Evolutionary conservation across 1,284 basidiomycete species (phyloP).

Genomic region (Chalciporus piperatoides): DNA sequence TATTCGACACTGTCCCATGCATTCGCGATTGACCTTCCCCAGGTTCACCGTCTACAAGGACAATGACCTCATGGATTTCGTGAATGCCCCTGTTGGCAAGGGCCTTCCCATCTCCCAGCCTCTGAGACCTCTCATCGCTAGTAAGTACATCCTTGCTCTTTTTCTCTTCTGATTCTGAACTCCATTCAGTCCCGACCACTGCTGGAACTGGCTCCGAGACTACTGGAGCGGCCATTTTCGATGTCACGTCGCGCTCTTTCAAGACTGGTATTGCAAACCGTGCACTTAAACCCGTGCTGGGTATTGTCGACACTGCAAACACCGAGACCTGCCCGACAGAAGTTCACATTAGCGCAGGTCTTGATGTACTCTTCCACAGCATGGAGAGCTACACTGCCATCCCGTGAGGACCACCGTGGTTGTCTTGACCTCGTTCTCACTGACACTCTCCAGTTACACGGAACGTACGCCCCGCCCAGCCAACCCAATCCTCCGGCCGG

Average conservation of each 20-base stretch:
- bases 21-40: slow-evolving; percentile 1
- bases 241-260: slow-evolving; percentile 86
- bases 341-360: slow-evolving; percentile 87
- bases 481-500: slow-evolving; percentile 88
- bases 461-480: slow-evolving; percentile 85
- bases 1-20: slow-evolving; percentile 6
- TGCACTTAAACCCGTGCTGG: slow-evolving; percentile 86
- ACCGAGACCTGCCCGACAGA: slow-evolving; percentile 82
- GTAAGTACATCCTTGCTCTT: slow-evolving; percentile 32
- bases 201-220: slow-evolving; percentile 98
- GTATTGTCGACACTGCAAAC: slow-evolving; percentile 77
- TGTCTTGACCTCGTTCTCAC: not conserved
- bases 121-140: slow-evolving; percentile 84
- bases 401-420: slow-evolving; percentile 47
- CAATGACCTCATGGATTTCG: slow-evolving; percentile 90
- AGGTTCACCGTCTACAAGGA: slow-evolving; percentile 89
- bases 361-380: slow-evolving; percentile 94
- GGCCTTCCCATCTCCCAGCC: slow-evolving; percentile 78
- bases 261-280: slow-evolving; percentile 96
- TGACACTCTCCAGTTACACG: slow-evolving; percentile 57
- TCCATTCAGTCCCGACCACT: slow-evolving; percentile 76
- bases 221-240: slow-evolving; percentile 95
- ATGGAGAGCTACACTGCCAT: slow-evolving; percentile 92
- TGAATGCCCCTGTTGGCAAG: slow-evolving; percentile 95
- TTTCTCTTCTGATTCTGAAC: slow-evolving; percentile 3